Evolutionary conservation across 768 basidiomycete genomes (phyloP).

Genomic region (Asterophora parasitica): DNA sequence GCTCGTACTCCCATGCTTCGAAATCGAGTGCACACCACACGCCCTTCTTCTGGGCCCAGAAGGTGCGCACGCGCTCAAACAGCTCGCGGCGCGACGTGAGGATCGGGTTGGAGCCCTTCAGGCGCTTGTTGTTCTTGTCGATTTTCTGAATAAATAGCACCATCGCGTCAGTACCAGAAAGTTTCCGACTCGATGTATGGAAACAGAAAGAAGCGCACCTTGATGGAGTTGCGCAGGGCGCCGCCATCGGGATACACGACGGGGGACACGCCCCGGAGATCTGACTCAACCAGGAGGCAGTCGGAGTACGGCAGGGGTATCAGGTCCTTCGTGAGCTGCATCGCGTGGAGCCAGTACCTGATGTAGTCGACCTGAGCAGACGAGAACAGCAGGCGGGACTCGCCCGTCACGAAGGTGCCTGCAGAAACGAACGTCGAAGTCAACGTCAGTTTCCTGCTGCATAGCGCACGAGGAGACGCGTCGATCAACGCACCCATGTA

Average conservation of each 20-base stretch:
- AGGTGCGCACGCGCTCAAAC: slow-evolving; percentile 64
- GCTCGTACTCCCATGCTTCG: slow-evolving; percentile 79
- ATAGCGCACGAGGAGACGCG: not conserved
- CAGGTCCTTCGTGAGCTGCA: slow-evolving; percentile 56
- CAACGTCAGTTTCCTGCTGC: not conserved
- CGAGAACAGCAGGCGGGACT: slow-evolving; percentile 77
- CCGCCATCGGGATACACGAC: slow-evolving; percentile 50
- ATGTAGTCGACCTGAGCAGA: slow-evolving; percentile 83
- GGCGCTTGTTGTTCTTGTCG: slow-evolving; percentile 74
- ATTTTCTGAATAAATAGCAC: slow-evolving; percentile 43
- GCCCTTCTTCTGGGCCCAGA: slow-evolving; percentile 60
- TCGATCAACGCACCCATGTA: slow-evolving; percentile 49
- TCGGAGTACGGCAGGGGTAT: slow-evolving; percentile 77
- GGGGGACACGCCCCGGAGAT: slow-evolving; percentile 55
- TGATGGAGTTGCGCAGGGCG: slow-evolving; percentile 54
- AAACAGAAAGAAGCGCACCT: slow-evolving; percentile 28
- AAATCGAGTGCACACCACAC: slow-evolving; percentile 79
- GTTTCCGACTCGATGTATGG: too few relatives aligned
- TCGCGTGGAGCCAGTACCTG: slow-evolving; percentile 77
- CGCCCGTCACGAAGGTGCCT: slow-evolving; percentile 69
- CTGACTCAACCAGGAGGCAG: slow-evolving; percentile 59
- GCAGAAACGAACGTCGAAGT: not conserved
- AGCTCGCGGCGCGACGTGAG: slow-evolving; percentile 52
- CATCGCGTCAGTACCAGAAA: too few relatives aligned
- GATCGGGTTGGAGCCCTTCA: slow-evolving; percentile 58